These are phyloP conservation scores for Mallotus japonicus DNA, from an alignment of 441 rosid genomes.

Conservation along the genomic window DNA sequence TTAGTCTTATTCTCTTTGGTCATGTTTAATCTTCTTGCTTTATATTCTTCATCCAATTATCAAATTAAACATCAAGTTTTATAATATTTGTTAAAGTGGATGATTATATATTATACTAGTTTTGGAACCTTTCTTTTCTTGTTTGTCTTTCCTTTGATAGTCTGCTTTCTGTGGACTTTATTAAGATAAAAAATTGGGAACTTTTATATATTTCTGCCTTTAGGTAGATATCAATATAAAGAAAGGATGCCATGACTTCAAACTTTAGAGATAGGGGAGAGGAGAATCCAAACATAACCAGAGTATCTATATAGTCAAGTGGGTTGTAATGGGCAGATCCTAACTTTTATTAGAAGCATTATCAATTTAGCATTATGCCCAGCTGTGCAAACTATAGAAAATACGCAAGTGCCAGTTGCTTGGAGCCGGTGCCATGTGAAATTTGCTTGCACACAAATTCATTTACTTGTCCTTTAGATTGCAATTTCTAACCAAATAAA, in stretches of 20 bases:
- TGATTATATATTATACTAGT: background rate
- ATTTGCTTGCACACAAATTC: background rate
- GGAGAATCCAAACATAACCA: no score
- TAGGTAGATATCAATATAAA: background rate
- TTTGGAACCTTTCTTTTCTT: background rate
- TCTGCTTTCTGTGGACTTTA: background rate
- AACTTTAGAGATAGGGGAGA: background rate
- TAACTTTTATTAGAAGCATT: conserved; percentile 11
- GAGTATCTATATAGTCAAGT: background rate
- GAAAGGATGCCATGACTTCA: background rate
- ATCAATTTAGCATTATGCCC: background rate
- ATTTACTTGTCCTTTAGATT: background rate
- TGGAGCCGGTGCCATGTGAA: conserved; percentile 9
- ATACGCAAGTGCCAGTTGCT: background rate
- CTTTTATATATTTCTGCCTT: background rate
- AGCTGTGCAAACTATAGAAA: conserved; percentile 5
- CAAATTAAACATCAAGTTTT: background rate
- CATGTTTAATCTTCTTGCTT: no score
- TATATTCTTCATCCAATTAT: background rate
- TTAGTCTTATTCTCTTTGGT: no score
- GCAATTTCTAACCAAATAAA: background rate
- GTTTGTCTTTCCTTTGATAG: background rate
- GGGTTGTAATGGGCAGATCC: background rate
- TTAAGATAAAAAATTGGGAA: background rate
- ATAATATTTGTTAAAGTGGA: background rate